phyloP scores from a whole-genome alignment of 768 basidiomycete species.

The Rhizopogon roseolus region DNA sequence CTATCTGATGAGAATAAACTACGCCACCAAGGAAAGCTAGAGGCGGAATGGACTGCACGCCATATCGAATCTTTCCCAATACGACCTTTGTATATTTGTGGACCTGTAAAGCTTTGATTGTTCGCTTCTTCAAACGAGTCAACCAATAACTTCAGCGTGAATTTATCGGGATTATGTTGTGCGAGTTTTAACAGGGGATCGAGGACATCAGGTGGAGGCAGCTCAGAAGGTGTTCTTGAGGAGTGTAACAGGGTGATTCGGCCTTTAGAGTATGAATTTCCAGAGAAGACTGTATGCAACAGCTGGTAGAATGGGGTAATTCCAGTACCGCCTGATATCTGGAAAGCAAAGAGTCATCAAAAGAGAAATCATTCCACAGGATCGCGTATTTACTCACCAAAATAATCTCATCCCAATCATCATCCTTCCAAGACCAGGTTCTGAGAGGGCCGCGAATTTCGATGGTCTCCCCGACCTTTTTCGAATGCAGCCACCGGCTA shows the following conservation, averaged over 20 bases:
- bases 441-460: constrained; percentile 74
- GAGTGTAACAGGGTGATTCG: constrained; percentile 73
- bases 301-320: constrained; percentile 85
- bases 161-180: constrained; percentile 44
- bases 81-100: constrained; percentile 40
- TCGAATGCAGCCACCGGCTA: constrained; percentile 76
- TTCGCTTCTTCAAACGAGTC: constrained; percentile 32
- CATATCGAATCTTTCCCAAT: constrained; percentile 50
- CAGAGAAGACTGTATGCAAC: constrained; percentile 47
- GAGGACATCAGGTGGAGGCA: constrained; percentile 65
- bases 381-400: constrained; percentile 45
- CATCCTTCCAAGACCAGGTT: constrained; percentile 57
- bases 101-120: constrained; percentile 9
- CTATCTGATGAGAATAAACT: constrained; percentile 11
- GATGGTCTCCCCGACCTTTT: constrained; percentile 57
- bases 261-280: constrained; percentile 30
- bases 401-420: constrained; percentile 73
- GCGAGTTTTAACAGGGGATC: constrained; percentile 47
- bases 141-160: constrained; percentile 60
- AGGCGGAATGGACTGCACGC: constrained; percentile 30
- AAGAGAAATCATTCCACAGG: neutral
- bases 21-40: constrained; percentile 26
- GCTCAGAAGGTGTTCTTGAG: constrained; percentile 53
- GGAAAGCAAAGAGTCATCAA: neutral
- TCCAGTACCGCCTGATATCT: constrained; percentile 89